A percentile compares a stretch with the other conserved stretches of the same genome.
Evolutionary conservation across 73 alveolate species (phyloP).

Genomic region (Paramecium tetraurelia): DNA sequence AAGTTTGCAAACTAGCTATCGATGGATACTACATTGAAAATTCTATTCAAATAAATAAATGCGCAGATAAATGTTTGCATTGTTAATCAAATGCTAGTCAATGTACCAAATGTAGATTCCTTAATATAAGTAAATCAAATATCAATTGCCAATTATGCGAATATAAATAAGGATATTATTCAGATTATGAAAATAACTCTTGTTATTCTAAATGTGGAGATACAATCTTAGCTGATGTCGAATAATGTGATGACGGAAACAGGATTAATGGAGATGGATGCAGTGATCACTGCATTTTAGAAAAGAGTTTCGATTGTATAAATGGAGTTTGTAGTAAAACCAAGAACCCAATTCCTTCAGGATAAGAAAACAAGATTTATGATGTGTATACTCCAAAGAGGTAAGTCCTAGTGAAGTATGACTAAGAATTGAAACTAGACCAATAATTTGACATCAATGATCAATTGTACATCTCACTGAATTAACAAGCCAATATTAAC

Average conservation of each 20-base stretch:
- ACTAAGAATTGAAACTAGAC: not conserved
- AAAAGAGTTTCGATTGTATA: not conserved
- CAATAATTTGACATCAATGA: not conserved
- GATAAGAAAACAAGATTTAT: not conserved
- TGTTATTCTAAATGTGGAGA: slow-evolving; percentile 33
- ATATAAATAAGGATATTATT: not conserved
- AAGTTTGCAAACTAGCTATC: not conserved
- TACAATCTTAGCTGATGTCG: not conserved
- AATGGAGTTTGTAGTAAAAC: not conserved
- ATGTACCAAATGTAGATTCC: not conserved
- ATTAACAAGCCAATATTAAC: not conserved
- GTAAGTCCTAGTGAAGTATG: not conserved
- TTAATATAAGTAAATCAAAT: not conserved
- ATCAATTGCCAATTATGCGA: not conserved
- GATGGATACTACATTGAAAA: not conserved
- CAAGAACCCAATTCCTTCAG: not conserved
- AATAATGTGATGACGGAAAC: slow-evolving; percentile 32
- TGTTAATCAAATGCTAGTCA: not conserved
- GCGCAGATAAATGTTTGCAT: not conserved
- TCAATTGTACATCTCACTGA: not conserved
- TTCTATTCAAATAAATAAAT: not conserved
- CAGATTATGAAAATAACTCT: not conserved
- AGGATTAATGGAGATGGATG: not conserved
- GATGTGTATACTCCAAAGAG: not conserved
- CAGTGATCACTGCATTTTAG: not conserved